These are phyloP conservation scores for Eucalyptus caleyi DNA, from an alignment of 345 rosid species.

Conservation along the genomic window DNA sequence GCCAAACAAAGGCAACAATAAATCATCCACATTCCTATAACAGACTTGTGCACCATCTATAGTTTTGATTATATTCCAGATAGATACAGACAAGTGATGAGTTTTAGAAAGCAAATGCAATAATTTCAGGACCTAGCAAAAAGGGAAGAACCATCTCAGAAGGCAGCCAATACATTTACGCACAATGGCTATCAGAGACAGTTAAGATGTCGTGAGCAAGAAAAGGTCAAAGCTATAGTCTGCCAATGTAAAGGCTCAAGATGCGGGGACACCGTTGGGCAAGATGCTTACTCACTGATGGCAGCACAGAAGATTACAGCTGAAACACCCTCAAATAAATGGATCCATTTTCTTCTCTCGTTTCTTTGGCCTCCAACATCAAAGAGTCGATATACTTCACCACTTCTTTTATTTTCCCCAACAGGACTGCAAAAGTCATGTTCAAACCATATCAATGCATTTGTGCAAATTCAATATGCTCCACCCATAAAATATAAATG, in stretches of 20 bases:
- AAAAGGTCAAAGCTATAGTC: background rate
- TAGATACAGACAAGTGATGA: background rate
- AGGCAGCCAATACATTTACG: background rate
- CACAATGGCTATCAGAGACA: background rate
- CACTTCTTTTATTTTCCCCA: conserved; percentile 94
- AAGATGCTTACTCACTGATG: conserved; percentile 85
- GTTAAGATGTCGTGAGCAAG: background rate
- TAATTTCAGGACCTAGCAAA: background rate
- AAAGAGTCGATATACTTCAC: conserved; percentile 94
- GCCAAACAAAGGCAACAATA: background rate
- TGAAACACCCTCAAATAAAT: conserved; percentile 97
- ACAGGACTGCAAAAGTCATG: conserved; percentile 54
- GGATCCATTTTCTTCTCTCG: conserved; percentile 99
- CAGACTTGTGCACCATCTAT: background rate
- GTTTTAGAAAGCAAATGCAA: background rate
- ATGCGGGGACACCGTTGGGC: background rate
- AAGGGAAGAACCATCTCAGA: background rate
- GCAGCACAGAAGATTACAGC: conserved; percentile 98
- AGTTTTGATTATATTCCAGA: background rate
- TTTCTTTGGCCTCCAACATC: conserved; percentile 99
- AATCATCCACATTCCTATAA: background rate
- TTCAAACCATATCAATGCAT: background rate
- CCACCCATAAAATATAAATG: background rate
- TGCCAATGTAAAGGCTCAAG: background rate
- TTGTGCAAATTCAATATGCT: background rate